These are phyloP conservation scores for Withania somnifera DNA, from an alignment of 305 asterid species.

Conservation along the genomic window DNA sequence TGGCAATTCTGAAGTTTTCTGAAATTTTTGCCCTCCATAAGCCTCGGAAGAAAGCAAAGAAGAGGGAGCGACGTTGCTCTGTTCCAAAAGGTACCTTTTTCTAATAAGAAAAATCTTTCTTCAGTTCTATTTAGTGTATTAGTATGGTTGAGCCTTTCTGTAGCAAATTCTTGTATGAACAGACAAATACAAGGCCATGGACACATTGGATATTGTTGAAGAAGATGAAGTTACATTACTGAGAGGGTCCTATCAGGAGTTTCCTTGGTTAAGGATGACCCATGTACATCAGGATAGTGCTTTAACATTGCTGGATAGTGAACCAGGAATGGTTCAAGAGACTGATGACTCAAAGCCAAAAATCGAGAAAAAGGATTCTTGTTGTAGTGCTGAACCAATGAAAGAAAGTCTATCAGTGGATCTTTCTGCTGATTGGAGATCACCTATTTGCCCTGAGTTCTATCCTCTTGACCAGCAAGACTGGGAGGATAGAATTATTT, in stretches of 20 bases:
- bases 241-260: constrained; percentile 55
- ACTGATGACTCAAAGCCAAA: constrained; percentile 24
- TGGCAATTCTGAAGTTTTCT: constrained; percentile 74
- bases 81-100: constrained; percentile 58
- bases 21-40: constrained; percentile 83
- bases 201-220: constrained; percentile 53
- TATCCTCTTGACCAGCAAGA: constrained; percentile 88
- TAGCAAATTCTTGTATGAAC: constrained; percentile 10
- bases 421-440: constrained; percentile 33
- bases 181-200: constrained; percentile 70
- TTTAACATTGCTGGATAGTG: constrained; percentile 20
- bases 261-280: constrained; percentile 42
- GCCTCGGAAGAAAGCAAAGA: constrained; percentile 50
- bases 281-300: constrained; percentile 26
- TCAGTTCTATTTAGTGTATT: background rate
- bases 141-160: background rate
- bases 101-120: background rate
- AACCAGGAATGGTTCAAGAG: constrained; percentile 25
- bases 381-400: constrained; percentile 60
- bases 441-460: constrained; percentile 33
- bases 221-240: constrained; percentile 84
- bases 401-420: constrained; percentile 28
- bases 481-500: constrained; percentile 93
- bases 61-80: constrained; percentile 53
- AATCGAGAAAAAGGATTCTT: constrained; percentile 39